Base-by-base conservation (phyloP, 2,329 filamentous ascomycete species). In the Aschersonia sp. region DNA sequence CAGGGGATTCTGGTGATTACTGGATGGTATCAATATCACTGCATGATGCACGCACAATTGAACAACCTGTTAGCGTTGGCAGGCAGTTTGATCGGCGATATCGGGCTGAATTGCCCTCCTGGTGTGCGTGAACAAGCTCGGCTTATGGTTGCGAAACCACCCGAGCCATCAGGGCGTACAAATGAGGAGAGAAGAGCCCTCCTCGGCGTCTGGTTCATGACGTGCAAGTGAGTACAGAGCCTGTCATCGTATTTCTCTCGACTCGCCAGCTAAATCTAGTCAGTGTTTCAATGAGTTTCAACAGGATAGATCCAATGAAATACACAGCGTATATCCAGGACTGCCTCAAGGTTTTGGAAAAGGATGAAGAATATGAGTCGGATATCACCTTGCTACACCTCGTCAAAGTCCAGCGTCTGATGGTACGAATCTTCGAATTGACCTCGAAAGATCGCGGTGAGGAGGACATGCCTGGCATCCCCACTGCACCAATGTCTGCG, bases 21-120 rank as follows among this genome's bases (percentile, higher is more conserved):
- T 2, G 67, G 67, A 0, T 76, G 67, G 64, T 74, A 75, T 48
- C 73, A 76, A 44, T 71, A 76, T 45, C 73, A 76, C 54, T 76
- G 72, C 52, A 65, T 74, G 51, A 64, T 70, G 56, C 73, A 76
- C 46, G 64, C 67, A 1, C 74, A 77, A 50, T 56, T 77, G 10
- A 68, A 69, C 53, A 75, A 72, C 46, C 58, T 77, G 4, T 55
- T 76, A 3, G 64, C 69, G 7, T 52, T 79, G 22, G 69, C 73
- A 1, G 57, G 65, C 10, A 71, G 68, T 5, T 62, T 77, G 2
- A 59, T 68, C 6, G 65, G 65, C 0, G 73, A 75, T 47, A 55
- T 76, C 37, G 68, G 67, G 2, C 55, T 78, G 10, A 69, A 68
- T 43, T 62, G 61, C 6, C 58, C 61, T 4, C 66, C 70, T 0